A percentile compares a stretch with the other conserved stretches of the same genome.
Conservation (phyloP, 257 asterid genomes). For the Solanum arcanum region DNA sequence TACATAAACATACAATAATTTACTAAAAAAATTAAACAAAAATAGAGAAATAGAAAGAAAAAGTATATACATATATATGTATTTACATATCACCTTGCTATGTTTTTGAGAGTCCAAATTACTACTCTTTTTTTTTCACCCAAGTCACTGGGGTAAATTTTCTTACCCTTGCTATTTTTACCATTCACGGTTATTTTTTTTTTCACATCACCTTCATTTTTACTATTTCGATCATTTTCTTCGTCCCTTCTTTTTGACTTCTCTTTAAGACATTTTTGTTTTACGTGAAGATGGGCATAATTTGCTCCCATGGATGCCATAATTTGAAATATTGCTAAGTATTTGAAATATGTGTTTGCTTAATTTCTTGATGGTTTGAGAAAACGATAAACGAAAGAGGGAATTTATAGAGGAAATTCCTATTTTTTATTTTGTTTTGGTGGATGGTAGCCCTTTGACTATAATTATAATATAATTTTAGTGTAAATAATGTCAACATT, state of each 20-base stretch:
- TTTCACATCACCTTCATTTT: neutral
- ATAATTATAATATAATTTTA: neutral
- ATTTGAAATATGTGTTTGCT: neutral
- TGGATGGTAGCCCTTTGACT: neutral
- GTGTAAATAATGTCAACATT: neutral
- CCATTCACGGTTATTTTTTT: neutral
- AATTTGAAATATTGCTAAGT: neutral
- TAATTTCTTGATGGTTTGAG: neutral
- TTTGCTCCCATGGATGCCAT: slow-evolving; percentile 45
- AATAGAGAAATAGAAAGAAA: too few relatives aligned
- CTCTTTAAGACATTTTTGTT: slow-evolving; percentile 26
- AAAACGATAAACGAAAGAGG: neutral
- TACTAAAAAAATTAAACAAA: neutral
- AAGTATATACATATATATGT: neutral
- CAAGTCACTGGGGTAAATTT: slow-evolving; percentile 17
- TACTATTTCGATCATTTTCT: slow-evolving; percentile 6
- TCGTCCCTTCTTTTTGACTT: slow-evolving; percentile 23
- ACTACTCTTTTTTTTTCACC: neutral
- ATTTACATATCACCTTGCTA: neutral
- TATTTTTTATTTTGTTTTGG: neutral
- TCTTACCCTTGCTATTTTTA: slow-evolving; percentile 10
- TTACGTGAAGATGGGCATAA: slow-evolving; percentile 25
- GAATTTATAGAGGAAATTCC: slow-evolving; percentile 22
- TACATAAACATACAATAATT: neutral
- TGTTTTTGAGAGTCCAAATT: neutral